A percentile compares a stretch with the other conserved stretches of the same genome.
phyloP scores from a whole-genome alignment of 805 yeast species.

The Yarrowia sp. region DNA sequence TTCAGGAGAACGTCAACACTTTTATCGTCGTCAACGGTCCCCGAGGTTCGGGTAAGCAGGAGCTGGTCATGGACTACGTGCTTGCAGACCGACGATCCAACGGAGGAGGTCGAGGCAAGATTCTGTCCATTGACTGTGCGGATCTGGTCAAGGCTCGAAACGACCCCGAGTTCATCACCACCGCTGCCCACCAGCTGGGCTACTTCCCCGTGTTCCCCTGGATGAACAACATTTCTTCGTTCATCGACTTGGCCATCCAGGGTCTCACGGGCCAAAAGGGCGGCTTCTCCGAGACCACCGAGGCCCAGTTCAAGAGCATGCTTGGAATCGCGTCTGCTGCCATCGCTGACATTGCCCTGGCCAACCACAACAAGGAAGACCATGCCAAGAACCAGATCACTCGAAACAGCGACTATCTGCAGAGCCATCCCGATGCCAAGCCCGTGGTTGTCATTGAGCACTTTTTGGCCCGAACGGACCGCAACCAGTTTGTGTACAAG shows the following conservation, averaged over 20 bases:
- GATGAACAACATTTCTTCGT: constrained; percentile 78
- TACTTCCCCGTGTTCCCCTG: constrained; percentile 95
- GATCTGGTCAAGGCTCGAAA: constrained; percentile 72
- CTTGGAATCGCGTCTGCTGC: constrained; percentile 74
- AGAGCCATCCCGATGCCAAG: constrained; percentile 81
- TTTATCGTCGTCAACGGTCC: constrained; percentile 93
- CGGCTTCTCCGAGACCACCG: constrained; percentile 83
- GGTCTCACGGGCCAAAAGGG: constrained; percentile 94
- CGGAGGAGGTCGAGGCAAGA: constrained; percentile 42
- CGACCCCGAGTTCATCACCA: constrained; percentile 70
- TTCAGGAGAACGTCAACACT: constrained; percentile 87
- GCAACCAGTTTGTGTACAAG: constrained; percentile 67
- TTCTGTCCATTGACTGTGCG: constrained; percentile 81
- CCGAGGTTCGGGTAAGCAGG: constrained; percentile 91
- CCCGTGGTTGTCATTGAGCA: constrained; percentile 87
- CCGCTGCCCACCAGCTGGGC: constrained; percentile 79
- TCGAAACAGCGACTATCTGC: constrained; percentile 62
- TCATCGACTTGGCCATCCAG: constrained; percentile 84
- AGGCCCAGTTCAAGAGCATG: constrained; percentile 81
- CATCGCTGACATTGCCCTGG: constrained; percentile 65
- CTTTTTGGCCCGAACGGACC: constrained; percentile 64
- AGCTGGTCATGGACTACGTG: constrained; percentile 72
- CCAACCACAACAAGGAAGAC: constrained; percentile 28
- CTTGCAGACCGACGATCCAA: constrained; percentile 61
- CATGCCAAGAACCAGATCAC: constrained; percentile 22